Conservation (phyloP, 2,329 filamentous ascomycete species). For the Trichothecium roseum region DNA sequence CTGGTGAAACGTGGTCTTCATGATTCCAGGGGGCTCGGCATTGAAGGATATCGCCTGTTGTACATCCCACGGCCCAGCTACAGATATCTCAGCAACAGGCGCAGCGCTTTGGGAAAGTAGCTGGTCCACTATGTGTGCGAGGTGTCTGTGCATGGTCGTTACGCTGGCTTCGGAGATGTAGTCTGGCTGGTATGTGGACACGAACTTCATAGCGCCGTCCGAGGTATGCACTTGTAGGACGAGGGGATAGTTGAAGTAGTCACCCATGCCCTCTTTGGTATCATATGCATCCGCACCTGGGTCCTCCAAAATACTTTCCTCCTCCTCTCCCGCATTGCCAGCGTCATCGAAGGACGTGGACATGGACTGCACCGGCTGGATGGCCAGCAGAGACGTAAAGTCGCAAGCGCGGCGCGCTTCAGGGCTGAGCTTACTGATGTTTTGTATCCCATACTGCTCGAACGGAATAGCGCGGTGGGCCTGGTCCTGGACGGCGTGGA, state of each 20-base stretch:
- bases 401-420: slow-evolving; percentile 1
- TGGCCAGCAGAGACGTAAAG: slow-evolving; percentile 1
- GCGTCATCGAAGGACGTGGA: background rate
- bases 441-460: slow-evolving; percentile 10
- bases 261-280: slow-evolving; percentile 1
- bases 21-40: background rate
- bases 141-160: slow-evolving; percentile 3
- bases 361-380: slow-evolving; percentile 1
- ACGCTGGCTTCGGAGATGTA: background rate
- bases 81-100: background rate
- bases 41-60: slow-evolving; percentile 1
- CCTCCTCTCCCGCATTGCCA: too few relatives aligned
- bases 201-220: slow-evolving; percentile 1
- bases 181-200: slow-evolving; percentile 1
- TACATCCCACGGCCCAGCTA: slow-evolving; percentile 1
- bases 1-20: slow-evolving; percentile 5
- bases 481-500: slow-evolving; percentile 12
- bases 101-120: background rate
- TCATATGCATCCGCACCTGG: background rate
- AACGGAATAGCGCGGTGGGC: slow-evolving; percentile 5
- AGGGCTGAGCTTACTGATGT: background rate
- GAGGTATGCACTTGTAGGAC: slow-evolving; percentile 1
- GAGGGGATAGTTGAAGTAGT: slow-evolving; percentile 7
- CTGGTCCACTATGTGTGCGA: slow-evolving; percentile 4
- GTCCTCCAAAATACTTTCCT: background rate